phyloP scores from a whole-genome alignment of 805 yeast species.

The Ogataea ganodermae region DNA sequence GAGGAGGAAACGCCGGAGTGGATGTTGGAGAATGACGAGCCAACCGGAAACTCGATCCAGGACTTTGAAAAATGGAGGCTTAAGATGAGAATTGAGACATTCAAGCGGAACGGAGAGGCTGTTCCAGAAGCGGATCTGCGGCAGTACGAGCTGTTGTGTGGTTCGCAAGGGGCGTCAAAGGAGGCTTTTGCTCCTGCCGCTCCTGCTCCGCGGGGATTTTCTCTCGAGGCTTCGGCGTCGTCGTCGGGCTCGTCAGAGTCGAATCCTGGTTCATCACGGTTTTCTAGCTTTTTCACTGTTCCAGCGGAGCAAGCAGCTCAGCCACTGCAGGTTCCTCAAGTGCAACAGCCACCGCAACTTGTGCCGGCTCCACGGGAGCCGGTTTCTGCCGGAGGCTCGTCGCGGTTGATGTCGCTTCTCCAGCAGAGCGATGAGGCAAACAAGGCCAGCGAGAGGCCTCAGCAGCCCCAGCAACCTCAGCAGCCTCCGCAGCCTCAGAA shows the following conservation, averaged over 20 bases:
- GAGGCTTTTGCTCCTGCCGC: not conserved
- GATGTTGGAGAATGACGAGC: conserved; percentile 40
- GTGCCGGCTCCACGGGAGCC: not conserved
- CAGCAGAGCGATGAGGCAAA: conserved; percentile 4
- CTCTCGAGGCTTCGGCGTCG: conserved; percentile 10
- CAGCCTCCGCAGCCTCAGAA: not conserved
- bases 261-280: conserved; percentile 21
- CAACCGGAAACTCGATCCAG: conserved; percentile 51
- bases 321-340: not conserved
- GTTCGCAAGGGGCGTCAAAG: not conserved
- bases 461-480: not conserved
- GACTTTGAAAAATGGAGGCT: conserved; percentile 64
- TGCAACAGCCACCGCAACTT: too few species aligned
- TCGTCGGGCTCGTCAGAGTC: conserved; percentile 7
- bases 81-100: conserved; percentile 52
- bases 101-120: conserved; percentile 46
- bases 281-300: conserved; percentile 29
- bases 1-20: conserved; percentile 41
- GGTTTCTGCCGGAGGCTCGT: conserved; percentile 30
- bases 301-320: conserved; percentile 18
- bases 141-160: conserved; percentile 24
- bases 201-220: conserved; percentile 1
- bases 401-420: conserved; percentile 41
- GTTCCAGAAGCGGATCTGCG: conserved; percentile 31
- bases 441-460: not conserved